Conservation (phyloP, 768 basidiomycete genomes). For the Leccinum subgranulosum region DNA sequence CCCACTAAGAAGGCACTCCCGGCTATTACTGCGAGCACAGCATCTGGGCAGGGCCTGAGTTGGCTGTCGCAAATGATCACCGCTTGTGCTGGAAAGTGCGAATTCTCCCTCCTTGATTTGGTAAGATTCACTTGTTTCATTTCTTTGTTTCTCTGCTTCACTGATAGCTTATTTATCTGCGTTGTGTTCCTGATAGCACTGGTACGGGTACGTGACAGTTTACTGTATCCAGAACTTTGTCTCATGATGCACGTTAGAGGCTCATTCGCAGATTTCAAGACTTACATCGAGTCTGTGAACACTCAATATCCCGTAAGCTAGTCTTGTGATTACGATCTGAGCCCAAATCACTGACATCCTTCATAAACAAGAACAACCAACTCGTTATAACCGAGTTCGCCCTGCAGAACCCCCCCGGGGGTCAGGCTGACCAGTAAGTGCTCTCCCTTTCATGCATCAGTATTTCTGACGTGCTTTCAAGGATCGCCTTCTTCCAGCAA, state of each 20-base stretch:
- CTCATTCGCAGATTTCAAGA: slow-evolving; percentile 27
- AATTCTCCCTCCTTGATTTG: slow-evolving; percentile 34
- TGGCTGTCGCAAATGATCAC: slow-evolving; percentile 35
- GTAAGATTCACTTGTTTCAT: slow-evolving; percentile 11
- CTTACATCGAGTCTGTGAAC: slow-evolving; percentile 26
- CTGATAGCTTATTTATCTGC: neutral
- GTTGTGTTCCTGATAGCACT: slow-evolving; percentile 15
- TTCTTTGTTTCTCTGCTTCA: neutral
- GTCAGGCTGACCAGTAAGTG: slow-evolving; percentile 30
- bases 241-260: slow-evolving; percentile 11
- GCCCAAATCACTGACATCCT: slow-evolving; percentile 2
- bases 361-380: slow-evolving; percentile 14
- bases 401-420: slow-evolving; percentile 29
- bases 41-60: slow-evolving; percentile 31
- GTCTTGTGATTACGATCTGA: neutral
- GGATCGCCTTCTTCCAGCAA: slow-evolving; percentile 33
- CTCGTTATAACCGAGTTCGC: slow-evolving; percentile 34
- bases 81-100: slow-evolving; percentile 34
- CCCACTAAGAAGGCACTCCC: slow-evolving; percentile 38
- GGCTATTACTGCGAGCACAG: slow-evolving; percentile 33
- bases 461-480: slow-evolving; percentile 2
- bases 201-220: slow-evolving; percentile 25
- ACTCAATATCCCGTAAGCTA: slow-evolving; percentile 26
- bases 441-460: neutral
- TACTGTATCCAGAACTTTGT: neutral